phyloP scores from a whole-genome alignment of 768 basidiomycete genomes.

The Heimioporus sp. region DNA sequence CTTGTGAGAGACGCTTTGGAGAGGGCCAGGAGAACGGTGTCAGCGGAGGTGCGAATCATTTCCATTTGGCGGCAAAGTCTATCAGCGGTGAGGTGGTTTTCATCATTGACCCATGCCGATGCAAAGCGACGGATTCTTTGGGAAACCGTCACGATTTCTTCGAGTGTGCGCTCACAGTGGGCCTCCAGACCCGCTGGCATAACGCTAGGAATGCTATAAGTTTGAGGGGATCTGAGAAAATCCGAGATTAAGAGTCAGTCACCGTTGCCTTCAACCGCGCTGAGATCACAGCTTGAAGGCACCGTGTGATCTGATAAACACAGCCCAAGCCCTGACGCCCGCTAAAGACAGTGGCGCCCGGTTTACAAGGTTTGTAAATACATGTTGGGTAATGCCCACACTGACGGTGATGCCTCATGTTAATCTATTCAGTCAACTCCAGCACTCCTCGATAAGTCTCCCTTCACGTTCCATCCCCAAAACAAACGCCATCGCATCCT shows the following conservation, averaged over 20 bases:
- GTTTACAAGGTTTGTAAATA: too few relatives aligned
- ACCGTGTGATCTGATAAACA: too few relatives aligned
- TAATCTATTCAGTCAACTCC: constrained; percentile 55
- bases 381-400: too few relatives aligned
- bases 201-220: too few relatives aligned
- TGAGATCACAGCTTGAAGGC: too few relatives aligned
- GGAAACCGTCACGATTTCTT: neutral
- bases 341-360: too few relatives aligned
- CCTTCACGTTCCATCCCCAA: constrained; percentile 65
- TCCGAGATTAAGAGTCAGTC: too few relatives aligned
- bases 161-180: neutral
- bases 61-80: neutral
- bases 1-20: neutral
- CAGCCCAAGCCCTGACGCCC: too few relatives aligned
- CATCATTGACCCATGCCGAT: too few relatives aligned
- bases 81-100: neutral
- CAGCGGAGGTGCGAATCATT: neutral
- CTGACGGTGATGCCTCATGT: too few relatives aligned
- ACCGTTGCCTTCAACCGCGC: too few relatives aligned
- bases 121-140: neutral
- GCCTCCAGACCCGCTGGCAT: neutral
- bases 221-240: too few relatives aligned
- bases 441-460: constrained; percentile 80
- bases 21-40: neutral
- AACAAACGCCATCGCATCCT: constrained; percentile 60